Evolutionary conservation across 371 early-diverging fungal species (phyloP), one percentile per base, ranked within the genome.

Genomic region (Nematocida major): DNA sequence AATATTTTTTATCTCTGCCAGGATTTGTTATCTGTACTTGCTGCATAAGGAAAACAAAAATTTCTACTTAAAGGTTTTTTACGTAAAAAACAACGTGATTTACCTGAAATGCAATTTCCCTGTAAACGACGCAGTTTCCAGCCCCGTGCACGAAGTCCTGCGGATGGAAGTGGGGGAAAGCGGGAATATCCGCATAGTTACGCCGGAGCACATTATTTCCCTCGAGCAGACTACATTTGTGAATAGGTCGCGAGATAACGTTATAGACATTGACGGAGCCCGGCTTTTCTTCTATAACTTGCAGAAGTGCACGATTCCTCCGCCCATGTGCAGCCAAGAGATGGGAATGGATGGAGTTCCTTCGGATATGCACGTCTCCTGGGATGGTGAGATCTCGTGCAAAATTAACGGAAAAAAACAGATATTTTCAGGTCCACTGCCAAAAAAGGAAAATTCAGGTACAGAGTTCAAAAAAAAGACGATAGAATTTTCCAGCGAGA

Each of bases 41-140:
- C 5, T 73, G 3, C 62, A 73, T 50, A 3, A 48, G 51, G 63
- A 73, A 32, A 22, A 39, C 18, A 1, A 2, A 0, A 4, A n/a
- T 7, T 22, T 51, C 11, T 63, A 47, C 34, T 51, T 73, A n/a
- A 73, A 73, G 34, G 51, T 73, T 18, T 73, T 63, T 53, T 48
- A 48, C 38, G 65, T 73, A 15, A 73, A 73, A 40, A 73, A 73
- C 76, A 73, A 73, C 66, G n/a, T 20, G 18, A n/a, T 73, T 15
- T 73, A 73, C 49, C 48, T 73, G 9, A 73, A 73, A 34, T 30
- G 2, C 5, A 38, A 48, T 5, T 26, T 2, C 34, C 20, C 18
- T 24, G 22, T 9, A 51, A 30, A 51, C 18, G 22, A 30, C 11
- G 22, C 20, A 18, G 22, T 1, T 18, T 34, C 57, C 11, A 11